Evolutionary conservation across 1,284 basidiomycete species (phyloP), one percentile per base, ranked within the genome.

Genomic region (Mycena sp.): DNA sequence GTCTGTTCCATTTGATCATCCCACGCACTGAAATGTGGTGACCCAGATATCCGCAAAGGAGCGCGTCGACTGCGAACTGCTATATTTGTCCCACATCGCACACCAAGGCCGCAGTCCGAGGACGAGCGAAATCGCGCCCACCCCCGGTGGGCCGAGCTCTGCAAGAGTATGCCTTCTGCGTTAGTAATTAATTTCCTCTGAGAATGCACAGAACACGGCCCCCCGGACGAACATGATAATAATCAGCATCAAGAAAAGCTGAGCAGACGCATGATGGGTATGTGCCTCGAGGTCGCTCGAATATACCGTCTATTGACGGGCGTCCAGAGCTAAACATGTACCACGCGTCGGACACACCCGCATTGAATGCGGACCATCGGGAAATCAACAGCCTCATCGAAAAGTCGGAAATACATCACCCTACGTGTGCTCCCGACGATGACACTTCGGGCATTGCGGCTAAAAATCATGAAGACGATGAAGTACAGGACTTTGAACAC

Each of bases 41-140:
- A 30, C 64, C 49, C 71, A 94, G 90, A 85, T 96, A 54, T 85
- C 88, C 5, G 60, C 76, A 9, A 86, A 85, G 64, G 95, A 97
- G 73, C 83, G 96, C 37, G 81, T 78, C n/a, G 96, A 98, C 71
- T 89, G 91, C 51, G 96, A 98, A 77, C 76, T 94, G 41, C 93
- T 91, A 73, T 97, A 96, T 76, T 80, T 96, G 55, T 89, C 89
- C 35, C 83, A 80, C 70, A 79, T 90, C 65, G 79, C 81, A 53
- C 84, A 83, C 52, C 76, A 83, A 44, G 71, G 26, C 75, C 79
- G 32, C 73, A 75, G 23, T 76, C 80, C 30, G 83, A 86, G 21
- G 79, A 81, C 26, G 81, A 80, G 61, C 81, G 83, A 57, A 68
- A 69, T 55, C 72, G 75, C 69, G 75, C 78, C 66, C 88, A 92